Conservation (phyloP, 2,329 filamentous ascomycete genomes). For the Xylariaceae sp. region DNA sequence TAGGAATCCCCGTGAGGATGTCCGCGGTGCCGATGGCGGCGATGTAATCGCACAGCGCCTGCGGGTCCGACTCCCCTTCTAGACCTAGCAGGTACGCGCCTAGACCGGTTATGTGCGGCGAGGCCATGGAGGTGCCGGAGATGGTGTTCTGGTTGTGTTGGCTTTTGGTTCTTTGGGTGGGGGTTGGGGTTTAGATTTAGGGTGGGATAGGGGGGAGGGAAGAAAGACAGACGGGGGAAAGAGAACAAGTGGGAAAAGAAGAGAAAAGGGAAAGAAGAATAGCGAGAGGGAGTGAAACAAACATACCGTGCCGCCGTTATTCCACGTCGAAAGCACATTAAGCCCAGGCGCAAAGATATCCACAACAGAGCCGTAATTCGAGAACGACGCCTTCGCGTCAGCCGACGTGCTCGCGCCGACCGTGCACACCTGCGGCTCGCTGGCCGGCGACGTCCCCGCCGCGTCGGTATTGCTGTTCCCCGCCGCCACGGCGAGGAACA, state of each 20-base stretch:
- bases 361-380: constrained; percentile 46
- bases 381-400: constrained; percentile 42
- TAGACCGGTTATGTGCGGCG: constrained; percentile 58
- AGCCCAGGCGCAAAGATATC: constrained; percentile 45
- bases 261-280: not conserved
- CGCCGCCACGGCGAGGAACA: constrained; percentile 53
- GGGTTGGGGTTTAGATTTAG: too few species aligned
- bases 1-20: constrained; percentile 36
- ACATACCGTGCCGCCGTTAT: constrained; percentile 33
- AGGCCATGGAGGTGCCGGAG: constrained; percentile 60
- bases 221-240: not conserved
- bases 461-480: constrained; percentile 47
- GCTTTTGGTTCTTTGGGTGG: not conserved
- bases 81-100: constrained; percentile 52
- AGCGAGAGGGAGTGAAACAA: too few species aligned
- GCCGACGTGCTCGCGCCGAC: constrained; percentile 46
- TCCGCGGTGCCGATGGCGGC: constrained; percentile 38
- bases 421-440: constrained; percentile 45
- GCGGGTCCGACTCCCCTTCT: constrained; percentile 40
- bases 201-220: not conserved
- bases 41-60: constrained; percentile 41
- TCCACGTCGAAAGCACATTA: constrained; percentile 41
- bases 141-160: constrained; percentile 36
- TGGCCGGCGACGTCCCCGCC: constrained; percentile 44
- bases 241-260: not conserved